Base-by-base conservation (phyloP, 2,329 filamentous ascomycete species). In the Beauveria medogensis region DNA sequence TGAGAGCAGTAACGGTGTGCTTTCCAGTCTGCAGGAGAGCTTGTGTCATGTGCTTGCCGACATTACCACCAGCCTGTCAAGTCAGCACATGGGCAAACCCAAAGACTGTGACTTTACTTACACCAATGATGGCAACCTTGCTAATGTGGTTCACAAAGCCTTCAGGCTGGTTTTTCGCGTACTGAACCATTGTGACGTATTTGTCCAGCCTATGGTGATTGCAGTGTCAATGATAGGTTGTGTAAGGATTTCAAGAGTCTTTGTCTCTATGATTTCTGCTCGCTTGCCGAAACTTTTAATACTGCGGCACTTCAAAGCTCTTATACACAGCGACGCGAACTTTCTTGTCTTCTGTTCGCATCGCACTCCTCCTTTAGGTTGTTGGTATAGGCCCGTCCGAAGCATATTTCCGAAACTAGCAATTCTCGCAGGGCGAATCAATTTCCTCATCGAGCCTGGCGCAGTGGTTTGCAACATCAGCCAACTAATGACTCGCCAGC, bases 1-100 rank as follows among this genome's bases (percentile, higher is more conserved):
- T 79, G 43, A 84, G 70, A 20, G 80, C 82, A 0, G 80, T 84
- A 26, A 85, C 69, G 5, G 69, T 73, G 65, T 84, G 82, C 66
- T 77, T 81, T 41, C 79, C 79, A 0, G 74, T 77, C 28, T 75
- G 67, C 1, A 84, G 71, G 0, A 86, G 76, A 5, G 70, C 74
- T 2, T 69, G 64, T 0, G 74, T 67, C 50, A 82, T 73, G 64
- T 73, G 64, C 5, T 67, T 69, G 44, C 78, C 78, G 44, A 80
- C 65, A n/a, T 68, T 71, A 37, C 78, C 78, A 18, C 69, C 69
- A 12, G 73, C 77, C 78, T 71, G 20, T 4, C n/a, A 2, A 50
- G 30, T 55, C 26, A 59, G 48, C 26, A 22, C 20, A 37, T 16
- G 30, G 5, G 26, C 28, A 26, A n/a, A 9, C 7, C 18, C 2